A percentile compares a stretch with the other conserved stretches of the same genome.
phyloP scores from a whole-genome alignment of 2,329 filamentous ascomycete genomes.

The Trichoderma sp. region DNA sequence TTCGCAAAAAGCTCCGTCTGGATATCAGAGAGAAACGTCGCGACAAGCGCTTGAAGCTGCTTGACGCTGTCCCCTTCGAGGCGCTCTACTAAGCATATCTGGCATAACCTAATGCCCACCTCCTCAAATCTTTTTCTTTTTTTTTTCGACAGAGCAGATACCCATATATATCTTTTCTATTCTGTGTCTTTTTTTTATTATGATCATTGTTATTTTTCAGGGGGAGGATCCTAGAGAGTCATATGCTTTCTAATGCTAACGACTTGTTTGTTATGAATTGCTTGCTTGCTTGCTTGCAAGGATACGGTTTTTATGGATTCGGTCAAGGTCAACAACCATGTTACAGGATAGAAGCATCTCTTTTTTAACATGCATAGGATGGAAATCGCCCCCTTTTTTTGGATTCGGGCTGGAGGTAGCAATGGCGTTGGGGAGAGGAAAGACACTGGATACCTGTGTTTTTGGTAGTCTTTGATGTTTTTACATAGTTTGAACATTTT shows the following conservation, averaged over 20 bases:
- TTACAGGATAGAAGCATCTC: neutral
- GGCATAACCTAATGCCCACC: neutral
- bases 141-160: neutral
- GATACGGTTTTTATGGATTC: neutral
- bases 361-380: constrained; percentile 3
- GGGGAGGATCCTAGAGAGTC: neutral
- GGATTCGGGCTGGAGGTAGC: neutral
- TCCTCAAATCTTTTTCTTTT: neutral
- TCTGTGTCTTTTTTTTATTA: neutral
- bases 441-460: neutral
- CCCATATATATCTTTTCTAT: neutral
- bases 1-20: constrained; percentile 46
- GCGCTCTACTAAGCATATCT: neutral
- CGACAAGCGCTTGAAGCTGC: constrained; percentile 41
- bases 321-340: neutral
- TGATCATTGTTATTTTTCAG: neutral
- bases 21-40: constrained; percentile 47
- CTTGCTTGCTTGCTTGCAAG: neutral
- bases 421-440: constrained; percentile 9
- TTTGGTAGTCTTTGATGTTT: neutral
- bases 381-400: neutral
- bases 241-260: neutral
- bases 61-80: constrained; percentile 41
- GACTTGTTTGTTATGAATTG: neutral
- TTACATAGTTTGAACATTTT: neutral